Evolutionary conservation across 805 yeast genomes (phyloP), one percentile per base, ranked within the genome.

Genomic region (Debaryomyces castellii): DNA sequence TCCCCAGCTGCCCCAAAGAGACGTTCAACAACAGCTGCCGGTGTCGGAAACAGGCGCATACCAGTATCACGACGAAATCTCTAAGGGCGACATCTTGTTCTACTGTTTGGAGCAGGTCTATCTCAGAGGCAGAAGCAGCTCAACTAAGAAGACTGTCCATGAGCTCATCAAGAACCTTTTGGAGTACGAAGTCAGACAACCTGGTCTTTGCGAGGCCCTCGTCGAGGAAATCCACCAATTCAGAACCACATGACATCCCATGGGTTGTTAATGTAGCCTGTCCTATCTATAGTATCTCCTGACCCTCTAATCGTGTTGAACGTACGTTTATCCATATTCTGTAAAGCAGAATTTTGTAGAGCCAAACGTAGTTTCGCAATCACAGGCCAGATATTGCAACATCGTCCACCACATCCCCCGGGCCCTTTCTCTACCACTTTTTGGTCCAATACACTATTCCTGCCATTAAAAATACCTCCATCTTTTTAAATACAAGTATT

Each of bases 121-220:
- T 48, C 63, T 58, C 23, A 69, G 91, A 39, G 46, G 46, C 1
- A 32, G 42, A 24, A 43, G 34, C 25, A 37, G 22, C 9, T 71
- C 64, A 20, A 80, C 89, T 0, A 74, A 69, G 40, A 47, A 51
- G 2, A 63, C 74, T 5, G 85, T 85, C 22, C 58, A 68, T 32
- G 50, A 60, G 2, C 59, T 86, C 41, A 66, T 69, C 30, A 55
- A 63, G 5, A 63, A 62, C 9, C 63, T 86, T 32, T 58, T 64
- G 2, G 59, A 58, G 3, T 72, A 76, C 25, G 90, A 87, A 53
- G 47, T 54, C 18, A 58, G 63, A 17, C 80, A 79, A 46, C 84
- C 87, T 1, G 94, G 94, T 0, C 69, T 87, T 37, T 66, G 81
- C 40, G 83, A 79, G 46, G 89, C 88, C 0, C 71, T 87, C 7